Evolutionary conservation across 2,329 filamentous ascomycete genomes (phyloP).

Genomic region (Cordyceps cateniannulata): DNA sequence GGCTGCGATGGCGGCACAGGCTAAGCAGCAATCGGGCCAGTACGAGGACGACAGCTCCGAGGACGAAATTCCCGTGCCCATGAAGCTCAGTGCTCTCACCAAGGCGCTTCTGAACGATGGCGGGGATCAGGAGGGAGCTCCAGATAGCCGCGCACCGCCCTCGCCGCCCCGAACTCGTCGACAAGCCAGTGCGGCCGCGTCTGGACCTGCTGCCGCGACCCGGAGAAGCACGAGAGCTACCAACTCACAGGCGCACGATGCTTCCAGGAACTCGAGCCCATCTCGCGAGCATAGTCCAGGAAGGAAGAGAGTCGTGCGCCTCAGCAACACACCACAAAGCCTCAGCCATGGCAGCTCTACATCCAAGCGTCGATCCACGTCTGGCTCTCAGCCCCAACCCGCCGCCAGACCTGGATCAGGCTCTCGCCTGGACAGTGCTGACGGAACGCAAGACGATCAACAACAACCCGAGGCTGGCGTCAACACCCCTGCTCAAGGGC

Average conservation of each 20-base stretch:
- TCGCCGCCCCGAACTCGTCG: conserved; percentile 44
- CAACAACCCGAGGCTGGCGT: conserved; percentile 30
- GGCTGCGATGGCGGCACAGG: conserved; percentile 21
- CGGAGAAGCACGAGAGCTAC: conserved; percentile 41
- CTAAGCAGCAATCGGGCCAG: conserved; percentile 31
- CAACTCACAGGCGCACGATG: conserved; percentile 36
- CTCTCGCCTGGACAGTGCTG: conserved; percentile 35
- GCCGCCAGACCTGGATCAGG: conserved; percentile 23
- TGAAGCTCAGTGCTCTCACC: conserved; percentile 89
- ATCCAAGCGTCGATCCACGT: conserved; percentile 43
- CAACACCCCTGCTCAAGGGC: conserved; percentile 48
- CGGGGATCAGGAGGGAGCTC: conserved; percentile 40
- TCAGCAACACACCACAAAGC: conserved; percentile 45
- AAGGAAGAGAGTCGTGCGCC: conserved; percentile 50
- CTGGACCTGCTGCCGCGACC: conserved; percentile 36
- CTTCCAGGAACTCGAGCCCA: conserved; percentile 38
- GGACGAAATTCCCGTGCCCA: conserved; percentile 84
- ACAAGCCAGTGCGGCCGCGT: conserved; percentile 40
- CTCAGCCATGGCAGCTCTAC: conserved; percentile 31
- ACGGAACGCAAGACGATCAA: conserved; percentile 35
- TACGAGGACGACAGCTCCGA: conserved; percentile 78
- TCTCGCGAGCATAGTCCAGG: conserved; percentile 46
- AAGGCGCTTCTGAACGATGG: conserved; percentile 72
- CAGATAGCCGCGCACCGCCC: conserved; percentile 32
- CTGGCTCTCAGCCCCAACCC: conserved; percentile 10